Percentiles rank a stretch among this genome's conserved stretches.
Conservation (phyloP, 805 yeast species). For the Citeromyces nyonsensis region DNA sequence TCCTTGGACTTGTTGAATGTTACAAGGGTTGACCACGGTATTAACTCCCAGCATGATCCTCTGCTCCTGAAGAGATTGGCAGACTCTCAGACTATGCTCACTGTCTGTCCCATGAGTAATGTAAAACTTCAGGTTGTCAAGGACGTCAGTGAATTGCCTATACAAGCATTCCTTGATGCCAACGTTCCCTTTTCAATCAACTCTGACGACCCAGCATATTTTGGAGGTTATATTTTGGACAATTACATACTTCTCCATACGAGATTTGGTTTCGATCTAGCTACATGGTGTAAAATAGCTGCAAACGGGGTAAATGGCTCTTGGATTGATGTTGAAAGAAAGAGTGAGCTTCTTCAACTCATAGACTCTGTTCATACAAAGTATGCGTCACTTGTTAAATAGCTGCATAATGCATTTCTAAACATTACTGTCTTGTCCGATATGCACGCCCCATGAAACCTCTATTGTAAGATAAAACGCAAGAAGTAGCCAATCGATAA, state of each 20-base stretch:
- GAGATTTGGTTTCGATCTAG: constrained; percentile 42
- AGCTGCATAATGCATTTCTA: not conserved
- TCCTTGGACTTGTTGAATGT: constrained; percentile 46
- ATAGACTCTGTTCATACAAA: constrained; percentile 24
- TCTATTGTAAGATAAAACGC: too few relatives aligned
- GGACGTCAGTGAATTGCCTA: constrained; percentile 53
- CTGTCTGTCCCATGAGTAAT: constrained; percentile 70
- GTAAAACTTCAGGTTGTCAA: constrained; percentile 61
- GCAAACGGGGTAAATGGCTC: constrained; percentile 56
- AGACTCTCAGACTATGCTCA: constrained; percentile 34
- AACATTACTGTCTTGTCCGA: too few relatives aligned
- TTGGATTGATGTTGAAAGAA: constrained; percentile 48
- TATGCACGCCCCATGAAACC: too few relatives aligned
- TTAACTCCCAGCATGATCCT: constrained; percentile 41
- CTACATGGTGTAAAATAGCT: constrained; percentile 52
- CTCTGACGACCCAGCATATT: constrained; percentile 72
- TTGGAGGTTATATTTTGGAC: constrained; percentile 74
- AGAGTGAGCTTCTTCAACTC: constrained; percentile 24
- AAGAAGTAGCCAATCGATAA: too few relatives aligned
- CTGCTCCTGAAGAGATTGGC: constrained; percentile 44
- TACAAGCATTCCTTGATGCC: constrained; percentile 39
- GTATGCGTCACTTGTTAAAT: constrained; percentile 8
- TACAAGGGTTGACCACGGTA: constrained; percentile 71
- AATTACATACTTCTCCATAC: constrained; percentile 55
- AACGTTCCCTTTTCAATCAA: constrained; percentile 63